Base-by-base conservation (phyloP, 306 rosid genomes). In the Parietaria judaica region DNA sequence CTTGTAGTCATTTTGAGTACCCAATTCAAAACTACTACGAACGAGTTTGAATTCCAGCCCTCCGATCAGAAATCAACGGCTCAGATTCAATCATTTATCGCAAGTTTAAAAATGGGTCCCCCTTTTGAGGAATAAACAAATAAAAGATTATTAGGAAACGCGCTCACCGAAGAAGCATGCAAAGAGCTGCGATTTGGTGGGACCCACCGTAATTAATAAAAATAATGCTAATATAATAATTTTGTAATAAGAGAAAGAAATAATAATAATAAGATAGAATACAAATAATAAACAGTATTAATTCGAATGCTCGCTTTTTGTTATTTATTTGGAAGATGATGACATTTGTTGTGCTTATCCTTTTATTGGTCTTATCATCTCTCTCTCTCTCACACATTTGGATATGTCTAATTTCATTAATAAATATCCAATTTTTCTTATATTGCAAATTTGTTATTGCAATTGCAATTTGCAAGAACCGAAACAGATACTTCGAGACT, bases 281-380 rank as follows among this genome's bases (percentile, higher is more conserved):
- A 23, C 1, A 23, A 23, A 23, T 23, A 23, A 54, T 10, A 49
- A 17, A 51, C 6, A 23, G 8, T 13, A 31, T 7, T 51, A 34
- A 51, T 47, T 54, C 6, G 50, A 43, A 11, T 47, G n/a, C 51
- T 54, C 6, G 41, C 31, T 11, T 36, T 55, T 44, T 60, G 0
- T 8, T 14, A 23, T 48, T 66, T 45, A 6, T n/a, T 14, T 12
- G 63, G 72, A n/a, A n/a, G n/a, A 78, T 68, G 76, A 59, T 69
- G 86, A 81, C 90, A 64, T 74, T 46, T 72, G 31, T 23, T 23
- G 83, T 80, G 71, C 78, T 79, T 85, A 83, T 83, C 89, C 79
- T 44, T 11, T 16, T 37, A 45, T 53, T 1, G 61, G 58, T 63
- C 87, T 83, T 85, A 79, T 85, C 89, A 63, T 59, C 17, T 48